Evolutionary conservation across 148 eudicot species (phyloP), one percentile per base, ranked within the genome.

Genomic region (Talinum fruticosum): DNA sequence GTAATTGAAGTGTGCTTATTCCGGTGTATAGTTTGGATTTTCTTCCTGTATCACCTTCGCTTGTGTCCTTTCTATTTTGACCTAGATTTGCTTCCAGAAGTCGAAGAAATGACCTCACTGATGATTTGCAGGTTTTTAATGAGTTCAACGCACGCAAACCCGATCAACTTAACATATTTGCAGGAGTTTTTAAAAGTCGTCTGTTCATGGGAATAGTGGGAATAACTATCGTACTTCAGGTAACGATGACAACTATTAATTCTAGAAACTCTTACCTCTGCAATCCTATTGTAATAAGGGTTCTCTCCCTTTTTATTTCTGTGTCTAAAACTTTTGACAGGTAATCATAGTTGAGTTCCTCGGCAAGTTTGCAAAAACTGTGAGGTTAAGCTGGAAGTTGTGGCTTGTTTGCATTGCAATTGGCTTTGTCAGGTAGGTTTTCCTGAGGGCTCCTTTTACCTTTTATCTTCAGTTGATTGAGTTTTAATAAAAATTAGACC

Each of bases 141-240:
- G 98, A 95, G 79, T 89, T 95, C 75, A 95, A 95, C 91, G 96
- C 99, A 62, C 93, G 99, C 65, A 95, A 91, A 86, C 99, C 96
- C 6, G 96, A 95, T 72, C 90, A 95, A 72, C 4, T 92, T 15
- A 95, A 95, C 85, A 88, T 92, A 26, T 95, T 93, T 79, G 90
- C 78, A 71, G 99, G 97, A 76, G 90, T 95, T 10, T 75, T 86
- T 0, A 91, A 81, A 75, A 95, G 90, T 82, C 79, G 29, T 49
- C 90, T 95, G 69, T 95, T 95, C 77, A 86, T 95, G 83, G 97
- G 88, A 23, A 95, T 93, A 51, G 85, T 95, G 66, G 89, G 85
- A 67, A 1, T 92, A 5, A 91, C 95, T 23, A 71, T 93, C 47
- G 72, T 90, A 77, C 93, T 95, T 76, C 98, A 94, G 92, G 98